A percentile compares a stretch with the other conserved stretches of the same genome.
Evolutionary conservation across 2,329 filamentous ascomycete species (phyloP).

Genomic region (Colletotrichum siamense): DNA sequence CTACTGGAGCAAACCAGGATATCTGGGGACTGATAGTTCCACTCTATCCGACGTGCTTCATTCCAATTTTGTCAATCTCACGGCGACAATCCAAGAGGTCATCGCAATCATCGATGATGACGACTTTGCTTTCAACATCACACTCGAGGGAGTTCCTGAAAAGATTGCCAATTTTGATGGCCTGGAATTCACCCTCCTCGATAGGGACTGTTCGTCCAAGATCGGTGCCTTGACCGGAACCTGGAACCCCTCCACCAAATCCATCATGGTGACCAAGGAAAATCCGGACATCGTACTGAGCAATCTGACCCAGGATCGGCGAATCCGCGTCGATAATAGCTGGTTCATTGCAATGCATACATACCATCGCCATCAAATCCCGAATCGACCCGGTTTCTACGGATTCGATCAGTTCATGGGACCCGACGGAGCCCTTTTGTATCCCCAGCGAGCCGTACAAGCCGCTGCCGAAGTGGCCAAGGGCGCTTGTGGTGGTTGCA

Average conservation of each 20-base stretch:
- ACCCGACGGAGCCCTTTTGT: not conserved
- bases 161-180: rapidly evolving
- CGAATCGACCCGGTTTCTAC: not conserved
- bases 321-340: constrained; percentile 14
- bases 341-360: constrained; percentile 7
- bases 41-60: constrained; percentile 10
- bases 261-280: not conserved
- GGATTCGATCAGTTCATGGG: constrained; percentile 23
- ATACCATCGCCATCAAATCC: constrained; percentile 21
- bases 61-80: not conserved
- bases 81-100: not conserved
- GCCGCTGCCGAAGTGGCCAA: not conserved
- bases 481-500: not conserved
- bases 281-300: not conserved
- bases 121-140: not conserved
- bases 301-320: not conserved
- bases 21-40: constrained; percentile 15
- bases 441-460: constrained; percentile 13
- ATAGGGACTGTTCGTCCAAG: not conserved
- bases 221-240: not conserved
- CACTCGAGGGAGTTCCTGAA: not conserved
- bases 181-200: not conserved
- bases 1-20: constrained; percentile 23
- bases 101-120: not conserved
- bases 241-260: not conserved